These are phyloP conservation scores for Colletotrichum graminicola DNA, from an alignment of 2,329 filamentous ascomycete species.

Conservation along the genomic window DNA sequence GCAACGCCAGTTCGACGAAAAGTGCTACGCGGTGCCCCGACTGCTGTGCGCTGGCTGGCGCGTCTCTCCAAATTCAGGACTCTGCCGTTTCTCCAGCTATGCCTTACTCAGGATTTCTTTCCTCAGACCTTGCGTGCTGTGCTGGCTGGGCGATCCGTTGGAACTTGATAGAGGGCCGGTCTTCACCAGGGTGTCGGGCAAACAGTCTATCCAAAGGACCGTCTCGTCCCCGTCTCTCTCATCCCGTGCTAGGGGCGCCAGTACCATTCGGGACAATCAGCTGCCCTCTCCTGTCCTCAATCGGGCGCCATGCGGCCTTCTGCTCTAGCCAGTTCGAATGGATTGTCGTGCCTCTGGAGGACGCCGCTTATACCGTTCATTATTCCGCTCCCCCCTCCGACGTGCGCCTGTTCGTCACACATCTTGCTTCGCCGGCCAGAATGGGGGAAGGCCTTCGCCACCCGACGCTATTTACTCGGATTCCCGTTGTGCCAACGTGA, in stretches of 20 bases:
- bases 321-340: conserved; percentile 37
- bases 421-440: conserved; percentile 21
- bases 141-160: conserved; percentile 1
- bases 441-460: conserved; percentile 19
- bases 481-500: conserved; percentile 6
- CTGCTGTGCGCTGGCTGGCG: conserved; percentile 17
- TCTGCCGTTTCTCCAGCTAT: neutral
- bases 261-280: conserved; percentile 38
- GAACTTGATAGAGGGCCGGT: conserved; percentile 3
- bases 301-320: conserved; percentile 36
- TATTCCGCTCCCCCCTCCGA: conserved; percentile 11
- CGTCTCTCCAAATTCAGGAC: conserved; percentile 7
- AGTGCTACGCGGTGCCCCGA: conserved; percentile 6
- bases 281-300: conserved; percentile 23
- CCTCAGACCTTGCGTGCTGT: neutral
- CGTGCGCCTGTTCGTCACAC: conserved; percentile 13
- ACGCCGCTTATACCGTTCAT: conserved; percentile 27
- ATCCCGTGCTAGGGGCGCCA: conserved; percentile 32
- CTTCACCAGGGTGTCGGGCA: conserved; percentile 14
- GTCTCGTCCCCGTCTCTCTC: conserved; percentile 26
- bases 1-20: conserved; percentile 28
- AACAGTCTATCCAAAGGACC: conserved; percentile 7
- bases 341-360: conserved; percentile 33
- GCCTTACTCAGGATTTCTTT: neutral
- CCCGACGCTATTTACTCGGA: conserved; percentile 16